Conservation (phyloP, 2,329 filamentous ascomycete species). For the Scedosporium aurantiacum region DNA sequence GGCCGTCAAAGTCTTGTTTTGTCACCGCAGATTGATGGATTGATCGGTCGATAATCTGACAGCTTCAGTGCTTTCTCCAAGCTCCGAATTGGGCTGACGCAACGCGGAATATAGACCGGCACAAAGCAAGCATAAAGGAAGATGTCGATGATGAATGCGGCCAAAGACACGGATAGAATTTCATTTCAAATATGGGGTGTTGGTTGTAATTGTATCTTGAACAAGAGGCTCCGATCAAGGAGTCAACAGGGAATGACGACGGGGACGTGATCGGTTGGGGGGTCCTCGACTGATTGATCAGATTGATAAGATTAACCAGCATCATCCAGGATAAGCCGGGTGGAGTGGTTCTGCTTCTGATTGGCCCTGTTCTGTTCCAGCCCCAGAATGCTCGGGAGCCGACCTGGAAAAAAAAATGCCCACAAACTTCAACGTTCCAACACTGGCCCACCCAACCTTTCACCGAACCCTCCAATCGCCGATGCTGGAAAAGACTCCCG, state of each 20-base stretch:
- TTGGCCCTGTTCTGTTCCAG: neutral
- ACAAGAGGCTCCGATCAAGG: constrained; percentile 3
- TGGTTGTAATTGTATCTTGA: neutral
- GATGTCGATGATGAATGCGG: neutral
- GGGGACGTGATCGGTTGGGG: neutral
- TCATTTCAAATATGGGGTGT: neutral
- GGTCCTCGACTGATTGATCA: constrained; percentile 21
- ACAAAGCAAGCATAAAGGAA: neutral
- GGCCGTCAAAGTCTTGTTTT: neutral
- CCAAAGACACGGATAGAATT: neutral
- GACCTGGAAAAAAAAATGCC: neutral
- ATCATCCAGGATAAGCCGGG: neutral
- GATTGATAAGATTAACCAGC: constrained; percentile 34
- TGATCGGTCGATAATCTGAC: neutral
- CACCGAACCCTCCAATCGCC: neutral
- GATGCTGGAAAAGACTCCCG: neutral
- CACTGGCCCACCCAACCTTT: neutral
- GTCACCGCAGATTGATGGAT: neutral
- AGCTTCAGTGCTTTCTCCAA: neutral
- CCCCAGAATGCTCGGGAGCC: neutral
- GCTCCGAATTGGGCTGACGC: constrained; percentile 1
- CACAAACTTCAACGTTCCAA: neutral
- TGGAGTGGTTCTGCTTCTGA: neutral
- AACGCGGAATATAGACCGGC: neutral
- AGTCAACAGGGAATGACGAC: neutral